Evolutionary conservation across 352 stramenopile genomes (phyloP).

Genomic region (Phytophthora pini): DNA sequence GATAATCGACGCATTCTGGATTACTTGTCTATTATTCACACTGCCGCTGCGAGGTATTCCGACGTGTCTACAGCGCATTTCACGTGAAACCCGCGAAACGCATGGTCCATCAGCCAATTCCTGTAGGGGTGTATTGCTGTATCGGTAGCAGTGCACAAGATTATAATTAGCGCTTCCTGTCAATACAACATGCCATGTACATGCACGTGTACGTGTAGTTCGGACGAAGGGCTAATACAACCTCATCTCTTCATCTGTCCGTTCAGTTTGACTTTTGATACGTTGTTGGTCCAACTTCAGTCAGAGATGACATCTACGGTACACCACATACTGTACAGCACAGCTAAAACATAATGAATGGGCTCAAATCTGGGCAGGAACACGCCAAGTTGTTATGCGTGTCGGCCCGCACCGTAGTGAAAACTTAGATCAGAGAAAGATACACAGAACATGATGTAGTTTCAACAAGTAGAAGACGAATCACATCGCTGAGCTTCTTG

Average conservation of each 20-base stretch:
- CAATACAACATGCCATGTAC: too few relatives aligned
- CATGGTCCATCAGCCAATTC: not conserved
- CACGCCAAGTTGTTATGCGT: conserved; percentile 9
- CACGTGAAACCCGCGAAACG: not conserved
- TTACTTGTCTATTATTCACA: conserved; percentile 11
- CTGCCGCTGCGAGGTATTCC: not conserved
- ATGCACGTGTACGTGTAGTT: too few relatives aligned
- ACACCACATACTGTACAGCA: not conserved
- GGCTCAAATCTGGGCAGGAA: conserved; percentile 8
- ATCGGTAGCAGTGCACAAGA: too few relatives aligned
- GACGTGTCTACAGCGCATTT: conserved; percentile 3
- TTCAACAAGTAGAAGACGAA: conserved; percentile 8
- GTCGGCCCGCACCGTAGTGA: not conserved
- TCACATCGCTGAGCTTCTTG: conserved; percentile 19
- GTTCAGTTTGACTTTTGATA: too few relatives aligned
- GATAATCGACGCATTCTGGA: not conserved
- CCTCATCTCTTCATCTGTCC: too few relatives aligned
- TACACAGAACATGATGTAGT: not conserved
- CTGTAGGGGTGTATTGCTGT: not conserved
- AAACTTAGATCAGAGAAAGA: too few relatives aligned
- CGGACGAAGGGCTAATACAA: too few relatives aligned
- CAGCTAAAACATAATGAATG: conserved; percentile 12
- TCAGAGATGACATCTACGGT: conserved; percentile 1
- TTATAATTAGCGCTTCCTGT: not conserved
- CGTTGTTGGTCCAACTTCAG: conserved; percentile 3